Conservation (phyloP, 495 filamentous ascomycete species). For the Pyrenula aspistea region DNA sequence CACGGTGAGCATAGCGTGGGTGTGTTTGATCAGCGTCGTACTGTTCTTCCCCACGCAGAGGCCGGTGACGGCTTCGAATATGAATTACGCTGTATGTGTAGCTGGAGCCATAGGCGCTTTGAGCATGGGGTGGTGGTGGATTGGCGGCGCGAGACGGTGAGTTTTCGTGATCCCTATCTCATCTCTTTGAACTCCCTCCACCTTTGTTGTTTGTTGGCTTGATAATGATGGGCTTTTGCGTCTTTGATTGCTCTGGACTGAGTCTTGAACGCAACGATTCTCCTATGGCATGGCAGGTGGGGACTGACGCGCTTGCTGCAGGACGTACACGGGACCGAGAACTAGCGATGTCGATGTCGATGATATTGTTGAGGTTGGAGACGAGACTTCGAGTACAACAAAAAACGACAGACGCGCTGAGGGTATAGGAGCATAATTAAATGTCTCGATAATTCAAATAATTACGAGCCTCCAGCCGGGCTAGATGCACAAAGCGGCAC, state of each 20-base stretch:
- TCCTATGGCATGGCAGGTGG: background rate
- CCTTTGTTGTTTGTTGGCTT: no score
- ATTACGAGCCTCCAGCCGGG: no score
- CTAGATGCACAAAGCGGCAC: no score
- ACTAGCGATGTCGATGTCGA: constrained; percentile 29
- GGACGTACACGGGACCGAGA: constrained; percentile 43
- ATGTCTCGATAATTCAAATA: no score
- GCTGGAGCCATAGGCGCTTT: constrained; percentile 50
- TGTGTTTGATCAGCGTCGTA: constrained; percentile 53
- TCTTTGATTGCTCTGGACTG: background rate
- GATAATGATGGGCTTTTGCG: background rate
- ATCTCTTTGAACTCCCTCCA: constrained; percentile 1
- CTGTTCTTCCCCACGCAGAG: constrained; percentile 52
- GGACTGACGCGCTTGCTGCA: constrained; percentile 8
- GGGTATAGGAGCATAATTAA: no score
- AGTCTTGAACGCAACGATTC: no score
- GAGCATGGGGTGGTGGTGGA: constrained; percentile 55
- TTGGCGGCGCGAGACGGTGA: constrained; percentile 40
- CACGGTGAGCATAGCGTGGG: constrained; percentile 49
- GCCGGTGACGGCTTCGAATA: constrained; percentile 52
- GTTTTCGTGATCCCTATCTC: constrained; percentile 6
- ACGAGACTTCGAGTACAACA: no score
- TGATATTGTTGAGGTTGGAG: background rate
- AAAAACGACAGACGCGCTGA: no score
- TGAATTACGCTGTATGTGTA: constrained; percentile 61